Evolutionary conservation across 2,329 filamentous ascomycete genomes (phyloP).

Genomic region (Cercospora sesami): DNA sequence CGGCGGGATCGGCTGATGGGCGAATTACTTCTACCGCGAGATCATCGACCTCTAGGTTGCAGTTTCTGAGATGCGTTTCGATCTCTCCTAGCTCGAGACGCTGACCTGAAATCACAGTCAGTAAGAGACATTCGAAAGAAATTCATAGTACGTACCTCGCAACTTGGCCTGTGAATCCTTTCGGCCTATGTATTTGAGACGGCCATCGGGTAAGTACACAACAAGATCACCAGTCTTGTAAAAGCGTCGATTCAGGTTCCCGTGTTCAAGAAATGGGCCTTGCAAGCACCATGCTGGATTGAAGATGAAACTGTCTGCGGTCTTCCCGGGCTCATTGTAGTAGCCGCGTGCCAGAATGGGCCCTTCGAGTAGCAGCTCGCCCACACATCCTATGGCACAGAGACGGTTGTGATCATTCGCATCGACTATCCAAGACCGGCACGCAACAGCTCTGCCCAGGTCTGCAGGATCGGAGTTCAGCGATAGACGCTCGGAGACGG

Average conservation of each 20-base stretch:
- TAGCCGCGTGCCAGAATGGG: background rate
- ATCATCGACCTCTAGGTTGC: background rate
- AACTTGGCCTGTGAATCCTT: background rate
- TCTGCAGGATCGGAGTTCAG: background rate
- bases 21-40: background rate
- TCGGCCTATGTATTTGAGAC: background rate
- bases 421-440: background rate
- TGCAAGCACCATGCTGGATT: background rate
- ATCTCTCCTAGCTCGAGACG: background rate
- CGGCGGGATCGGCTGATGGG: background rate
- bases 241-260: background rate
- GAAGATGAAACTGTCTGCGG: background rate
- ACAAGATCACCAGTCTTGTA: background rate
- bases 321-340: background rate
- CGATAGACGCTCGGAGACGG: background rate
- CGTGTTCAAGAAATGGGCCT: background rate
- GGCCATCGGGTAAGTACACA: background rate
- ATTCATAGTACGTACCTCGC: background rate
- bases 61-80: background rate
- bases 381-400: background rate
- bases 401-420: background rate
- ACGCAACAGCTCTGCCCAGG: background rate
- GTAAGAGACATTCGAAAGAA: background rate
- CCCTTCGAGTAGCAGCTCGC: background rate
- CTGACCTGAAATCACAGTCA: background rate